These are phyloP conservation scores for Microcera coccophila DNA, from an alignment of 2,329 filamentous ascomycete species.

Conservation along the genomic window DNA sequence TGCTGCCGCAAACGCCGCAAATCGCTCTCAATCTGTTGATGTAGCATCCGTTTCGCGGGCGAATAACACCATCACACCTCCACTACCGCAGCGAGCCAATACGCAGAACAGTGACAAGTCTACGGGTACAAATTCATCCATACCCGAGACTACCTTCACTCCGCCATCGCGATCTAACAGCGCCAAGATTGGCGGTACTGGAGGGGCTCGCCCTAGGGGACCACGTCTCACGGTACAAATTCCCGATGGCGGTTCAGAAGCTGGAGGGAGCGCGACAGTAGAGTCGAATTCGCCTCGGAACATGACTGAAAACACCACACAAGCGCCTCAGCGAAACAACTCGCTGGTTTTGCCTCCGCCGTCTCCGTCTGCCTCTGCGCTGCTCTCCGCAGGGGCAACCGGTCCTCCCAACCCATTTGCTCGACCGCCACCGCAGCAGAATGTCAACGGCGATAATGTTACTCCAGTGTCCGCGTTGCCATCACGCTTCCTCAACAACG, in stretches of 20 bases:
- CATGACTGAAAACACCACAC: slow-evolving; percentile 52
- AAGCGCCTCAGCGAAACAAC: slow-evolving; percentile 48
- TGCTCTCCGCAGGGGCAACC: slow-evolving; percentile 85
- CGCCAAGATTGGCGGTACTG: slow-evolving; percentile 51
- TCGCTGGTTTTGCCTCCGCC: slow-evolving; percentile 85
- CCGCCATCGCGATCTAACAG: slow-evolving; percentile 79
- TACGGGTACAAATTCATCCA: slow-evolving; percentile 54
- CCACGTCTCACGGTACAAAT: slow-evolving; percentile 92
- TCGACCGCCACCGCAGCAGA: slow-evolving; percentile 71
- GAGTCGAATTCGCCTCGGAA: slow-evolving; percentile 65
- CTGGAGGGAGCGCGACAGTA: slow-evolving; percentile 62
- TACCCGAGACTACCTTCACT: slow-evolving; percentile 61
- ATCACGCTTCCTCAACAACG: slow-evolving; percentile 82
- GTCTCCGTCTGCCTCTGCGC: slow-evolving; percentile 79
- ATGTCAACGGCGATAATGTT: slow-evolving; percentile 45
- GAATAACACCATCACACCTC: slow-evolving; percentile 50
- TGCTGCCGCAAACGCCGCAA: slow-evolving; percentile 28
- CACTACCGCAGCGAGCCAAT: slow-evolving; percentile 48
- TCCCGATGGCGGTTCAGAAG: slow-evolving; percentile 81
- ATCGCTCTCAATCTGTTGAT: slow-evolving; percentile 63
- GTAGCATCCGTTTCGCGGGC: slow-evolving; percentile 52
- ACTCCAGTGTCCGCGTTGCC: slow-evolving; percentile 92
- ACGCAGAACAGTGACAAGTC: slow-evolving; percentile 44
- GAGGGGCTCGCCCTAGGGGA: slow-evolving; percentile 66
- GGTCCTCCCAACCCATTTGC: slow-evolving; percentile 96